These are phyloP conservation scores for Podospora anserina DNA, from an alignment of 495 filamentous ascomycete genomes.

Conservation along the genomic window DNA sequence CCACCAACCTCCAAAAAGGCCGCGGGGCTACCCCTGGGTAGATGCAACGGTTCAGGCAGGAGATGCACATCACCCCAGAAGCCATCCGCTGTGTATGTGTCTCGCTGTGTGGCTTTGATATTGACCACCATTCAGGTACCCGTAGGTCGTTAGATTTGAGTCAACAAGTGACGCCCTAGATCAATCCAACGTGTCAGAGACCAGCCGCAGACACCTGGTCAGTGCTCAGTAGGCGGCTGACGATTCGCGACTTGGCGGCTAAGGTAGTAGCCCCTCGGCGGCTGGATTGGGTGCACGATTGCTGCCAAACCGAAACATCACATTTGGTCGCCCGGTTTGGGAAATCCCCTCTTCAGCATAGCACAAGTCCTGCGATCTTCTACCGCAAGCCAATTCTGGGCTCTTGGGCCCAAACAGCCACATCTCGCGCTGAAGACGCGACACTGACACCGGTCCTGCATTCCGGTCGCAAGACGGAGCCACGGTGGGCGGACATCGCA, in stretches of 20 bases:
- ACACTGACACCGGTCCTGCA: neutral
- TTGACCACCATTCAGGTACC: too few relatives aligned
- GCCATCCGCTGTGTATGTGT: neutral
- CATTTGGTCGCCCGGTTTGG: neutral
- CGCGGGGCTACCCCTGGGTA: neutral
- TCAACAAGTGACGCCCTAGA: too few relatives aligned
- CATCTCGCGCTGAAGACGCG: neutral
- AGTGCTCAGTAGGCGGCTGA: conserved; percentile 8
- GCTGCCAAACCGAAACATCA: conserved; percentile 15
- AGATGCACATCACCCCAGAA: neutral
- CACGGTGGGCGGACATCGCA: conserved; percentile 2
- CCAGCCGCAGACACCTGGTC: conserved; percentile 8
- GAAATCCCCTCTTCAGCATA: neutral
- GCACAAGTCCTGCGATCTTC: conserved; percentile 2
- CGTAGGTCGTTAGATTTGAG: too few relatives aligned
- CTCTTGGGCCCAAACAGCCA: conserved; percentile 9
- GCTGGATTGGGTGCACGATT: conserved; percentile 7
- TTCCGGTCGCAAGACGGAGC: neutral
- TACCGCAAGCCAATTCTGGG: neutral
- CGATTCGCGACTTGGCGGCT: conserved; percentile 1
- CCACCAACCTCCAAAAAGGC: neutral
- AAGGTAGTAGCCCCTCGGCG: neutral
- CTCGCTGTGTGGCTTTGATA: neutral
- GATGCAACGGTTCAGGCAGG: neutral
- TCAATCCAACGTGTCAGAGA: too few relatives aligned